A percentile compares a stretch with the other conserved stretches of the same genome.
These are phyloP conservation scores for Yamadazyma jaroonii DNA, from an alignment of 1,139 yeast species.

Conservation along the genomic window DNA sequence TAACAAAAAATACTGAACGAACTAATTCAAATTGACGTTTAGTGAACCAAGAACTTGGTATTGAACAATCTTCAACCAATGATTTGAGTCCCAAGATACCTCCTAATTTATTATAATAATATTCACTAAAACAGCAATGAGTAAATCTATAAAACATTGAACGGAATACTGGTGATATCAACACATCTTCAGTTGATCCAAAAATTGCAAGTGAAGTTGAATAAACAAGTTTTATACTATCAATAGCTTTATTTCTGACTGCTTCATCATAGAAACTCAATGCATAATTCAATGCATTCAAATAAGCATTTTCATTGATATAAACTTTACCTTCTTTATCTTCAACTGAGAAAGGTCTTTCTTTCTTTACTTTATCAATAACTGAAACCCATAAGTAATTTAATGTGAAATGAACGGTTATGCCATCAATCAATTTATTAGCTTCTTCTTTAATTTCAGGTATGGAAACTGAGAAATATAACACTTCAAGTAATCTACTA, in stretches of 20 bases:
- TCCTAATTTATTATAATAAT: slow-evolving; percentile 80
- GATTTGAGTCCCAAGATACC: slow-evolving; percentile 83
- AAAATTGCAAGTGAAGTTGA: slow-evolving; percentile 63
- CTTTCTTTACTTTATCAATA: slow-evolving; percentile 65
- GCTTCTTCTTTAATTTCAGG: slow-evolving; percentile 77
- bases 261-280: slow-evolving; percentile 72
- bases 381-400: slow-evolving; percentile 74
- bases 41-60: slow-evolving; percentile 72
- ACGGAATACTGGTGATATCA: slow-evolving; percentile 72
- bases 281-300: slow-evolving; percentile 76
- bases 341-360: slow-evolving; percentile 68
- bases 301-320: slow-evolving; percentile 66
- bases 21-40: slow-evolving; percentile 81
- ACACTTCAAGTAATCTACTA: slow-evolving; percentile 59
- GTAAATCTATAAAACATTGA: slow-evolving; percentile 78
- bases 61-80: slow-evolving; percentile 62
- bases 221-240: slow-evolving; percentile 61
- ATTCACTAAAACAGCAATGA: slow-evolving; percentile 89
- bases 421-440: slow-evolving; percentile 52
- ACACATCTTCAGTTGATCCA: slow-evolving; percentile 63
- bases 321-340: slow-evolving; percentile 77
- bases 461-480: slow-evolving; percentile 74
- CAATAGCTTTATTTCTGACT: slow-evolving; percentile 70
- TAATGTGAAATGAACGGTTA: slow-evolving; percentile 78
- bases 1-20: slow-evolving; percentile 82